Conservation (phyloP, 257 asterid species). For the Ophiorrhiza pumila region DNA sequence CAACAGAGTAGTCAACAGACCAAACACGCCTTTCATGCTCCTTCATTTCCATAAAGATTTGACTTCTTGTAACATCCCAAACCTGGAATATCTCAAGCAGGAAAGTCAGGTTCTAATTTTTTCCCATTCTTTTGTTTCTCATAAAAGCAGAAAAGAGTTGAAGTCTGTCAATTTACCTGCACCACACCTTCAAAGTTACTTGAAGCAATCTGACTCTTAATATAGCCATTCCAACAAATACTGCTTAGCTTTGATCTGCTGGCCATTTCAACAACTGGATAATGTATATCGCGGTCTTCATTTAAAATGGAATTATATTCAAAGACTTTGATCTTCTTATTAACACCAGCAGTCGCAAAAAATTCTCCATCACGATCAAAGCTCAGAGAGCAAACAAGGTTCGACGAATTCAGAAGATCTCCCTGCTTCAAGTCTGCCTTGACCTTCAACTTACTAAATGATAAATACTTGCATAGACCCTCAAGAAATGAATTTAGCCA, state of each 20-base stretch:
- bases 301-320: constrained; percentile 71
- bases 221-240: constrained; percentile 95
- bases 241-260: constrained; percentile 92
- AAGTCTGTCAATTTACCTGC: constrained; percentile 48
- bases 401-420: constrained; percentile 86
- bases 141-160: constrained; percentile 2
- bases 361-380: constrained; percentile 97
- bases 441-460: constrained; percentile 72
- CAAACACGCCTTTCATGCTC: constrained; percentile 95
- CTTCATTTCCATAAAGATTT: constrained; percentile 86
- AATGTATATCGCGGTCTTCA: constrained; percentile 82
- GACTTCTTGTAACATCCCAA: constrained; percentile 93
- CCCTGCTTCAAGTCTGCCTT: constrained; percentile 96
- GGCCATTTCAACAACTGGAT: constrained; percentile 93
- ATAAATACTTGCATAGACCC: constrained; percentile 74
- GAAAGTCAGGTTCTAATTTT: not conserved
- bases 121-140: not conserved
- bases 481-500: constrained; percentile 79
- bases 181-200: constrained; percentile 98
- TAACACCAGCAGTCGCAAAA: constrained; percentile 98
- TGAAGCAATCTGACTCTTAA: constrained; percentile 93
- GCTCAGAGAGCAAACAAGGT: constrained; percentile 86
- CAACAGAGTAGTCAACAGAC: constrained; percentile 91
- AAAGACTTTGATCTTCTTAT: constrained; percentile 89
- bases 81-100: constrained; percentile 43